Base-by-base conservation (phyloP, 2,329 filamentous ascomycete species). In the Sporothrix globosa region DNA sequence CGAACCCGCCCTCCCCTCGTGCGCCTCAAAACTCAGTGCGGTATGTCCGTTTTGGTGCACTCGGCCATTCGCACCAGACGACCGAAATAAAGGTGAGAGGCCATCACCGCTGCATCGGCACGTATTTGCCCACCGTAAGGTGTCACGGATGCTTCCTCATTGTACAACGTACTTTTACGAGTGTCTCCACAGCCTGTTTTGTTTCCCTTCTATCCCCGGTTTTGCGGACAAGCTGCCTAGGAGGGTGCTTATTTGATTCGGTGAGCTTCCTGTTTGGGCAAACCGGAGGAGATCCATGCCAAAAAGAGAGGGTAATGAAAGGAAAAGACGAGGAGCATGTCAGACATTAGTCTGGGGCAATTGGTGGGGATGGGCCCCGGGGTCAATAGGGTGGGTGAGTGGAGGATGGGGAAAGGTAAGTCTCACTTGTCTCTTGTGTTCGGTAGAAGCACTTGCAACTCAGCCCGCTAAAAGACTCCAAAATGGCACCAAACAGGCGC, bases 241-340 rank as follows among this genome's bases (percentile, higher is more conserved):
- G 54, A 30, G 30, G 9, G 34, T 19, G 13, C 41, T 34, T 9
- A 44, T 44, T 46, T 21, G 5, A 46, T 46, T 46, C 58, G 58
- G 39, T 63, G 58, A 46, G 58, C 58, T 63, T 63, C 58, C 58
- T 63, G n/a, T 63, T 63, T 27, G 58, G 58, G 58, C 39, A 63
- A 63, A 63, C 58, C 58, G 58, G 58, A 63, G 39, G 21, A 27
- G 39, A 46, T 63, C 21, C n/a, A 27, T 44, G 24, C 39, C 21
- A 4, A 10, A 21, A 11, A 39, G n/a, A 24, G 24, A 58, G 17
- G 14, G 4, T 10, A 19, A 21, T 1, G 7, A n/a, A n/a, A 58
- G 17, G 4, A 10, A 44, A n/a, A 44, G n/a, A 41, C 39, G 27
- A 30, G 27, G 27, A 30, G 34, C 10, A 61, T 24, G 56, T 61